Base-by-base conservation (phyloP, 768 basidiomycete species). In the Crucibulum laeve region DNA sequence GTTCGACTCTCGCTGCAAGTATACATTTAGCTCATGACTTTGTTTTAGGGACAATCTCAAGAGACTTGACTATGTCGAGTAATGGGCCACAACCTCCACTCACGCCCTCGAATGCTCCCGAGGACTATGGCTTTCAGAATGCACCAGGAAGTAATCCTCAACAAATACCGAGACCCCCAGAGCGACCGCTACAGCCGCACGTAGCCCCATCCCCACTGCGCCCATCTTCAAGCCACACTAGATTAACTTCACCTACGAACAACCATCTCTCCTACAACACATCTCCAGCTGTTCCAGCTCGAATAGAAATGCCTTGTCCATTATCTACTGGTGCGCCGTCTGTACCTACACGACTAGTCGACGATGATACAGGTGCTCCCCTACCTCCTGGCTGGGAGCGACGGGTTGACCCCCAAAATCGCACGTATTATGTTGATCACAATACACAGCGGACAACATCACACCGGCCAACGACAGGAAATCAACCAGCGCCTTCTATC, bases 361-460 rank as follows among this genome's bases (percentile, higher is more conserved):
- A 76, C 50, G 79, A 84, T 42, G 83, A 86, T 51, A 70, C 77
- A 37, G 76, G 79, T 15, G 71, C 73, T 14, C 74, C 80, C 15
- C 68, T 94, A 25, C 90, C 91, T 0, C 60, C 68, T 18, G 88
- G 89, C 4, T 94, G 89, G 89, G 91, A 94, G 59, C 76, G 88
- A 47, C 80, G 91, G 23, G 68, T 73, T 37, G 91, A 92, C 57
- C 69, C 72, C 17, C 77, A 82, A 43, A 82, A 82, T 3, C 68
- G 91, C 44, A 63, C 78, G 17, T 94, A 94, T 63, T 93, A 87
- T 58, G 89, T 94, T 46, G 91, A 95, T 60, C 92, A 94, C 60
- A 84, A 77, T 53, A 79, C 81, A 4, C 79, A 87, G 46, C 74
- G 78, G 6, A 93, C 91, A 26, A 84, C 87, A 17, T 93, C 91